Percentiles rank a stretch among this genome's conserved stretches.
phyloP scores from a whole-genome alignment of 805 yeast species.

The Yamadazyma phyllophila region DNA sequence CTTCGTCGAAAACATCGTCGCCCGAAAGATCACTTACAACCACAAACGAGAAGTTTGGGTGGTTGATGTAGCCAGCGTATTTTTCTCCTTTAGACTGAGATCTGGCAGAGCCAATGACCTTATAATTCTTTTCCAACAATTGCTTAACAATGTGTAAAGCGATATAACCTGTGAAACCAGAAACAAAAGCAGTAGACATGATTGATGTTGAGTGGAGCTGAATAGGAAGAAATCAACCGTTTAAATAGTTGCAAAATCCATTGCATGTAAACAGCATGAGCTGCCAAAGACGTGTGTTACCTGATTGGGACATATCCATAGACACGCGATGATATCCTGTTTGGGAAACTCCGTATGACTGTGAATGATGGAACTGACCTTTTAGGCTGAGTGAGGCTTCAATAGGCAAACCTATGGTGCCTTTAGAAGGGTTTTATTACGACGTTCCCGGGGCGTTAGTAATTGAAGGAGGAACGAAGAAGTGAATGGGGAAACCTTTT shows the following conservation, averaged over 20 bases:
- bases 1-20: conserved; percentile 25
- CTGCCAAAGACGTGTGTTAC: too few relatives aligned
- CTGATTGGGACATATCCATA: too few relatives aligned
- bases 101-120: conserved; percentile 53
- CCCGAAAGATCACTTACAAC: conserved; percentile 21
- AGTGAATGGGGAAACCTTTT: too few relatives aligned
- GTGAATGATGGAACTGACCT: too few relatives aligned
- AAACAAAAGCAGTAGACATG: conserved; percentile 27
- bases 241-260: not conserved
- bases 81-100: conserved; percentile 40
- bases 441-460: too few relatives aligned
- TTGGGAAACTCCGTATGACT: not conserved
- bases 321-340: not conserved
- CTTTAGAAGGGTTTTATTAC: too few relatives aligned
- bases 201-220: too few relatives aligned
- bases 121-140: conserved; percentile 38
- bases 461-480: too few relatives aligned
- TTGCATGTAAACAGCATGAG: too few relatives aligned
- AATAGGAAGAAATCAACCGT: not conserved
- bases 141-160: conserved; percentile 48
- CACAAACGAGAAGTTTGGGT: conserved; percentile 17
- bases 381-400: too few relatives aligned
- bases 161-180: conserved; percentile 56
- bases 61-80: conserved; percentile 21
- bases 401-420: too few relatives aligned